Percentiles rank a stretch among this genome's conserved stretches.
phyloP scores from a whole-genome alignment of 2,329 filamentous ascomycete species.

The Fusarium sp. region DNA sequence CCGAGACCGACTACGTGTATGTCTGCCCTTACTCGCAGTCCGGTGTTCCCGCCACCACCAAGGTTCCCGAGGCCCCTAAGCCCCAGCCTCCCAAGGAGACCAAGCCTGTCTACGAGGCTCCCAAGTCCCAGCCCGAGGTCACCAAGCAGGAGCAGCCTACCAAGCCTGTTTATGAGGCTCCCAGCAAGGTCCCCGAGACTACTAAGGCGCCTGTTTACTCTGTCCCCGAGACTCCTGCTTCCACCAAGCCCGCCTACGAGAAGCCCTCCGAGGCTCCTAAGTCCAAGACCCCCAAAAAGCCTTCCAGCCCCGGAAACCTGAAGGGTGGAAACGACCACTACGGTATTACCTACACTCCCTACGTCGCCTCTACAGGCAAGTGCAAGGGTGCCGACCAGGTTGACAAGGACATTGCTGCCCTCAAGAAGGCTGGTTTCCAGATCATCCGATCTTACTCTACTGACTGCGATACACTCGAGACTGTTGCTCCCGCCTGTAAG shows the following conservation, averaged over 20 bases:
- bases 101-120: conserved; percentile 24
- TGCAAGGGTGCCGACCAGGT: conserved; percentile 73
- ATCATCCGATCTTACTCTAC: conserved; percentile 87
- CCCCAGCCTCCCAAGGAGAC: conserved; percentile 35
- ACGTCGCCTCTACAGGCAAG: conserved; percentile 60
- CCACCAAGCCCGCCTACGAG: conserved; percentile 16
- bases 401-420: conserved; percentile 64
- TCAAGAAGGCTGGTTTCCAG: conserved; percentile 72
- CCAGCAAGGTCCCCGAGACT: conserved; percentile 15
- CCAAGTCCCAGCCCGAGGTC: conserved; percentile 32
- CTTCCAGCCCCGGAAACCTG: conserved; percentile 43
- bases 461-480: conserved; percentile 83
- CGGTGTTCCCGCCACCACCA: conserved; percentile 43
- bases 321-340: conserved; percentile 63
- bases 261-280: conserved; percentile 39
- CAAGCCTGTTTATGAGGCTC: conserved; percentile 13
- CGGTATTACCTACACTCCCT: conserved; percentile 84
- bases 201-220: conserved; percentile 14
- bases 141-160: conserved; percentile 29
- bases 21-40: conserved; percentile 72
- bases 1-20: conserved; percentile 71
- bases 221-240: conserved; percentile 8
- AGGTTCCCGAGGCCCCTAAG: conserved; percentile 28
- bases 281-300: conserved; percentile 29
- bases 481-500: conserved; percentile 74